Evolutionary conservation across 176 grass and related monocot species (phyloP).

Genomic region (Eragrostis curvula): DNA sequence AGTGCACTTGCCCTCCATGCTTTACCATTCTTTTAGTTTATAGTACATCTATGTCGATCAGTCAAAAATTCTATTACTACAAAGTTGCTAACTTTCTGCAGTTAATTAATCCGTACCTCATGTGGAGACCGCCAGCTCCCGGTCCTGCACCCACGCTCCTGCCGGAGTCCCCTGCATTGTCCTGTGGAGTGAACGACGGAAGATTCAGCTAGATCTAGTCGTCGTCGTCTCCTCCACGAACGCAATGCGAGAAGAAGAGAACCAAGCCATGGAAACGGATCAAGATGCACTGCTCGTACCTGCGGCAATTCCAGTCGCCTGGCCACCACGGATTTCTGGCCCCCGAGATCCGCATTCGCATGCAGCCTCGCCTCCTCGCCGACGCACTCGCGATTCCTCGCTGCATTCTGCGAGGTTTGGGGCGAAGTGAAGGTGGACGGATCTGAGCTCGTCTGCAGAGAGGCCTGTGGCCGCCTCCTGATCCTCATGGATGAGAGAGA

Average conservation of each 20-base stretch:
- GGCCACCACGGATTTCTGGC: slow-evolving; percentile 20
- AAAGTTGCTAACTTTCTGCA: neutral
- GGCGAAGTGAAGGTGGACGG: slow-evolving; percentile 42
- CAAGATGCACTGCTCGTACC: slow-evolving; percentile 26
- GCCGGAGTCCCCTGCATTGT: slow-evolving; percentile 30
- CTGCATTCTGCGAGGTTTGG: slow-evolving; percentile 33
- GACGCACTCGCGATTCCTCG: slow-evolving; percentile 10
- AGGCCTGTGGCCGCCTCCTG: slow-evolving; percentile 64
- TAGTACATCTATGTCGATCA: neutral
- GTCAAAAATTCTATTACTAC: neutral
- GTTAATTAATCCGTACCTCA: slow-evolving; percentile 53
- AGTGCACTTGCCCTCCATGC: too few relatives aligned
- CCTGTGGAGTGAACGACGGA: slow-evolving; percentile 15
- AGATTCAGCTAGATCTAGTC: slow-evolving; percentile 41
- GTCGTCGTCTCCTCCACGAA: neutral
- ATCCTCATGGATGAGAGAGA: slow-evolving; percentile 77
- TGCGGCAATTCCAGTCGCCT: slow-evolving; percentile 53
- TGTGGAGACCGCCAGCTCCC: slow-evolving; percentile 1
- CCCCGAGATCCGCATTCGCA: slow-evolving; percentile 57
- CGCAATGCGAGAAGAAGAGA: slow-evolving; percentile 1
- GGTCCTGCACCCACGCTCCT: slow-evolving; percentile 14
- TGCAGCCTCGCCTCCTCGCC: slow-evolving; percentile 46
- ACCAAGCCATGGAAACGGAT: neutral
- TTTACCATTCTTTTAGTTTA: neutral
- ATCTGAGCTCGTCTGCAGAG: slow-evolving; percentile 46